A percentile compares a stretch with the other conserved stretches of the same genome.
Conservation (phyloP, 2,329 filamentous ascomycete species). For the Pyrenochaeta sp. region DNA sequence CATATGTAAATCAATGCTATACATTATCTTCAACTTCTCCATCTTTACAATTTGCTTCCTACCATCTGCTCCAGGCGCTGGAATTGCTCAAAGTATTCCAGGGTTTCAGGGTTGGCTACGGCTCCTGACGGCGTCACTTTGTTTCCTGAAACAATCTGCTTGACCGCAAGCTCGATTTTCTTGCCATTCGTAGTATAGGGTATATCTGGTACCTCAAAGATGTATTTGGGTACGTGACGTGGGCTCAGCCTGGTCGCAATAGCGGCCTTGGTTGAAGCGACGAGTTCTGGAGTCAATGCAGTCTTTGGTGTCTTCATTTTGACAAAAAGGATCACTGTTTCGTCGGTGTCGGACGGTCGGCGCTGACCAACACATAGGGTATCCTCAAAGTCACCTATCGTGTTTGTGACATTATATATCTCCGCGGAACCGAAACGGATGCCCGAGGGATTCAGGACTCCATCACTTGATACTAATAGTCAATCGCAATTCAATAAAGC, state of each 20-base stretch:
- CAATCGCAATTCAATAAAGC: too few species aligned
- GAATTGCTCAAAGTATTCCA: not conserved
- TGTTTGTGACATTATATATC: slow-evolving; percentile 81
- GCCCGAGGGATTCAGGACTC: slow-evolving; percentile 85
- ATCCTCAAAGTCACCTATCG: slow-evolving; percentile 9
- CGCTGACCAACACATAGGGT: not conserved
- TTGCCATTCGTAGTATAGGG: slow-evolving; percentile 90
- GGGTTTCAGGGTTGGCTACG: not conserved
- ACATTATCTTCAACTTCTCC: too few species aligned
- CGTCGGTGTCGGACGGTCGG: not conserved
- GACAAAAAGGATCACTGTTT: not conserved
- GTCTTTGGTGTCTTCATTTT: not conserved
- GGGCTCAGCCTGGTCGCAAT: slow-evolving; percentile 69
- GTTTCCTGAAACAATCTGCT: slow-evolving; percentile 34
- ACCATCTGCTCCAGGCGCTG: too few species aligned
- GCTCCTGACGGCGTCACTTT: not conserved
- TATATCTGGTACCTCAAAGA: slow-evolving; percentile 81
- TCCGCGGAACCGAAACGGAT: slow-evolving; percentile 89
- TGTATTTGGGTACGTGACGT: slow-evolving; percentile 80
- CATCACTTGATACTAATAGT: slow-evolving; percentile 72
- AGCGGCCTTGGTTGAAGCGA: too few species aligned
- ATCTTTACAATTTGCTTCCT: too few species aligned
- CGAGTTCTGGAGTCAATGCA: not conserved
- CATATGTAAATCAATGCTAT: too few species aligned
- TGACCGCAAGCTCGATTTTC: slow-evolving; percentile 67